A percentile compares a stretch with the other conserved stretches of the same genome.
Conservation (phyloP, 75 land plant genomes). For the Adiantum capillusveneris region DNA sequence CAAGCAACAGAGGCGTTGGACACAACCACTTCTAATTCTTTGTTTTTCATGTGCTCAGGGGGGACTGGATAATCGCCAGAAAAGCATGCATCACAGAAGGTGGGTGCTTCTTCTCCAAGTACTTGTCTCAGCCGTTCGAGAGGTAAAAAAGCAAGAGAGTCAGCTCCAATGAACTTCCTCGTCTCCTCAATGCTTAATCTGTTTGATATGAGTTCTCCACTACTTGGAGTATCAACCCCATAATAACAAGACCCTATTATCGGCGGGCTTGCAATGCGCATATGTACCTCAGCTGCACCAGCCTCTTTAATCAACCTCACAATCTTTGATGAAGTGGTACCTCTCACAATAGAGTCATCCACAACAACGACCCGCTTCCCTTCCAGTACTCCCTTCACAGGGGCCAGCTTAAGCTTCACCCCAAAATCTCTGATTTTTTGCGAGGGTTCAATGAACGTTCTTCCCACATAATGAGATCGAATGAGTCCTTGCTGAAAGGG, state of each 20-base stretch:
- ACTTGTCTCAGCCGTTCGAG: slow-evolving; percentile 53
- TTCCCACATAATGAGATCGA: slow-evolving; percentile 85
- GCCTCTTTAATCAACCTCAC: slow-evolving; percentile 76
- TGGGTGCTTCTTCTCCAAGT: slow-evolving; percentile 46
- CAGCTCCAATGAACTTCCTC: slow-evolving; percentile 65
- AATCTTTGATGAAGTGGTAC: slow-evolving; percentile 92
- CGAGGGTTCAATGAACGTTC: slow-evolving; percentile 90
- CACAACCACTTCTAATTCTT: too few species aligned
- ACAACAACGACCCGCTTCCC: slow-evolving; percentile 95
- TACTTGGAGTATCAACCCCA: slow-evolving; percentile 88
- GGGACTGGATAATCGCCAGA: slow-evolving; percentile 68
- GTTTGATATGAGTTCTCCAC: slow-evolving; percentile 75
- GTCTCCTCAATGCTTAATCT: slow-evolving; percentile 71
- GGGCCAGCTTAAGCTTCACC: slow-evolving; percentile 83
- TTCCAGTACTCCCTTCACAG: slow-evolving; percentile 64
- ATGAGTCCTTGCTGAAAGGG: slow-evolving; percentile 88
- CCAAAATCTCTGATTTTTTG: slow-evolving; percentile 92
- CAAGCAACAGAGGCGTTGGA: too few species aligned
- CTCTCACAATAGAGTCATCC: slow-evolving; percentile 93
- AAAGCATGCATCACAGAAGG: slow-evolving; percentile 90
- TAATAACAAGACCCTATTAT: slow-evolving; percentile 90
- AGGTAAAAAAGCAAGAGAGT: slow-evolving; percentile 77
- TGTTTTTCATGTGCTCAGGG: too few species aligned
- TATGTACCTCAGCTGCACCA: slow-evolving; percentile 87
- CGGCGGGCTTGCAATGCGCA: slow-evolving; percentile 96